A percentile compares a stretch with the other conserved stretches of the same genome.
Evolutionary conservation across 1,284 basidiomycete species (phyloP).

Genomic region (Hymenochaete sp.): DNA sequence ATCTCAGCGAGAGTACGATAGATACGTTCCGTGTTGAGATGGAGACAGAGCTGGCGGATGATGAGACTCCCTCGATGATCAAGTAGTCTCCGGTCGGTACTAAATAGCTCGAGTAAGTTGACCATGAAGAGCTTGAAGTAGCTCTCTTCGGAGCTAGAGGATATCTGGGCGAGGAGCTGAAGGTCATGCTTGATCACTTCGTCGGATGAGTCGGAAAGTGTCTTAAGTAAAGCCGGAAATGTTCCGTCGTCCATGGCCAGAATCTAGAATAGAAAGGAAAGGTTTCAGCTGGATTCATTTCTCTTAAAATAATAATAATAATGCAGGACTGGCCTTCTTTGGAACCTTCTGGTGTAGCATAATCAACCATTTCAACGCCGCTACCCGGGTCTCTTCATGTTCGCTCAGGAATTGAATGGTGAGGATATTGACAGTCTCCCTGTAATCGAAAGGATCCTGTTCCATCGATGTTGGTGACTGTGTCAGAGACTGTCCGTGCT

Average conservation of each 20-base stretch:
- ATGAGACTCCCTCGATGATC: conserved; percentile 94
- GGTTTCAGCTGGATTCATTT: neutral
- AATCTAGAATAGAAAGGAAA: conserved; percentile 44
- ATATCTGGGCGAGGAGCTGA: conserved; percentile 93
- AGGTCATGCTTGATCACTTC: conserved; percentile 96
- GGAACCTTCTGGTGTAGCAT: conserved; percentile 99
- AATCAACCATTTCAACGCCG: conserved; percentile 94
- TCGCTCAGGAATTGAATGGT: conserved; percentile 94
- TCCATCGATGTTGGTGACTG: conserved; percentile 28
- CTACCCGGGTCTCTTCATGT: conserved; percentile 92
- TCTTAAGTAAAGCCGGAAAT: conserved; percentile 92
- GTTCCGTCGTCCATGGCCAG: conserved; percentile 95
- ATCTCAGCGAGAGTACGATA: conserved; percentile 96
- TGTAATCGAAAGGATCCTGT: conserved; percentile 82
- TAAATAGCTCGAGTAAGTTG: conserved; percentile 90
- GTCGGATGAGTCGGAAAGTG: conserved; percentile 92
- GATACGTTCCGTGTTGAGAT: conserved; percentile 92
- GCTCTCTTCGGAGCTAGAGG: conserved; percentile 85
- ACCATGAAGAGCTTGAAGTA: conserved; percentile 97
- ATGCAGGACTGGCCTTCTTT: conserved; percentile 55
- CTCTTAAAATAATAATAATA: neutral
- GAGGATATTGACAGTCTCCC: conserved; percentile 84
- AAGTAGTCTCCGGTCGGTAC: conserved; percentile 84
- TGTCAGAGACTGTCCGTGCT: conserved; percentile 20
- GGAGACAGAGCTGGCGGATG: conserved; percentile 90